These are phyloP conservation scores for Trichoderma afroharzianum DNA, from an alignment of 2,329 filamentous ascomycete species.

Conservation along the genomic window DNA sequence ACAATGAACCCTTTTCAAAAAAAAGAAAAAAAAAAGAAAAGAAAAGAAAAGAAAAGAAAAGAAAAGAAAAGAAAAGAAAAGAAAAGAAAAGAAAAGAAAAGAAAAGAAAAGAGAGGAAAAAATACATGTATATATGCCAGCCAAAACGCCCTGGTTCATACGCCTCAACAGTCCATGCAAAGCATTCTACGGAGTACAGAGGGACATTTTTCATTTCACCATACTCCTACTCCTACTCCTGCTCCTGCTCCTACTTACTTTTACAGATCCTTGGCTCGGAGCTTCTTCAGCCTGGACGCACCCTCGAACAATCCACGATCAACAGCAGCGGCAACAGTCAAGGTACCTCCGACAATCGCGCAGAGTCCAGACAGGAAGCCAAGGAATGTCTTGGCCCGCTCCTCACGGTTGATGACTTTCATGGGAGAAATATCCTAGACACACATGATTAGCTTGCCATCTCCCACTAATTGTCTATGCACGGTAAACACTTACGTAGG, in stretches of 20 bases:
- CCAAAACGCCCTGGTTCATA: slow-evolving; percentile 23
- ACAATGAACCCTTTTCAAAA: not conserved
- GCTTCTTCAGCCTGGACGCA: slow-evolving; percentile 77
- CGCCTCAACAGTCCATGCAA: slow-evolving; percentile 8
- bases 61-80: not conserved
- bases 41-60: not conserved
- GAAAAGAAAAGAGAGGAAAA: not conserved
- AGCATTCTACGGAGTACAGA: slow-evolving; percentile 8
- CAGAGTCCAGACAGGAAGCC: slow-evolving; percentile 93
- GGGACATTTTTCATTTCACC: not conserved
- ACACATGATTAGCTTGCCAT: not conserved
- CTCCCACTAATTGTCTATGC: not conserved
- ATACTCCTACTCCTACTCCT: not conserved
- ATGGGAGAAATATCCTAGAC: slow-evolving; percentile 91
- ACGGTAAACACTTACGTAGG: slow-evolving; percentile 66
- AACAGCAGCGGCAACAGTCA: slow-evolving; percentile 91
- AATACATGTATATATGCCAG: not conserved
- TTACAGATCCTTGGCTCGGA: slow-evolving; percentile 62
- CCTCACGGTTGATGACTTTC: slow-evolving; percentile 98
- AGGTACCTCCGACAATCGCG: slow-evolving; percentile 87
- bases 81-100: not conserved
- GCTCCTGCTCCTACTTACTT: not conserved
- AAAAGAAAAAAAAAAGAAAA: no score
- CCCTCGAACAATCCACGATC: slow-evolving; percentile 93
- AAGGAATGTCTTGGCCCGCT: slow-evolving; percentile 81